Evolutionary conservation across 2,329 filamentous ascomycete genomes (phyloP).

Genomic region (Fonsecaea multimorphosa): DNA sequence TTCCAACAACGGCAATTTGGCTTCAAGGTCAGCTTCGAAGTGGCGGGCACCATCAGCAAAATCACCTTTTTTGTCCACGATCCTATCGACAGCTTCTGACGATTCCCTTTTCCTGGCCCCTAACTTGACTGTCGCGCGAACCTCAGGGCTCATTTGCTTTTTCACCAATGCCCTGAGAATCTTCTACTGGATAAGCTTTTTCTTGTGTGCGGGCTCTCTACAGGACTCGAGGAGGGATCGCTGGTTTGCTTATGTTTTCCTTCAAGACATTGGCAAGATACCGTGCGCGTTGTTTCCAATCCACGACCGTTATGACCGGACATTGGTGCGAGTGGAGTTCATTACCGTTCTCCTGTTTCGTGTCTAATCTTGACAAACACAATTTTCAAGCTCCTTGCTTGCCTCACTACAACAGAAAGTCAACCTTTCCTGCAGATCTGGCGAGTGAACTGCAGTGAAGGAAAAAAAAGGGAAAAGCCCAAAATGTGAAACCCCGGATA

Average conservation of each 20-base stretch:
- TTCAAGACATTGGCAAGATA: slow-evolving; percentile 6
- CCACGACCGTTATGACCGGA: slow-evolving; percentile 28
- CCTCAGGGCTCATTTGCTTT: slow-evolving; percentile 3
- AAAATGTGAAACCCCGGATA: background rate
- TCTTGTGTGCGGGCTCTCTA: slow-evolving; percentile 10
- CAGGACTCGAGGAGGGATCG: slow-evolving; percentile 11
- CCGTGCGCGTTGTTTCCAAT: slow-evolving; percentile 8
- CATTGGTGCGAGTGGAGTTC: slow-evolving; percentile 28
- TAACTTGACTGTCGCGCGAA: slow-evolving; percentile 3
- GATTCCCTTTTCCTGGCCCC: slow-evolving; percentile 7
- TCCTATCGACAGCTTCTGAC: slow-evolving; percentile 17
- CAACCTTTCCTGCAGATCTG: background rate
- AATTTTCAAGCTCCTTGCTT: slow-evolving; percentile 5
- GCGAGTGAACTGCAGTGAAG: background rate
- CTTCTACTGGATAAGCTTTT: slow-evolving; percentile 20
- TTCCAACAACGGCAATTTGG: slow-evolving; percentile 18
- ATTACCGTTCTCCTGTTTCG: slow-evolving; percentile 12
- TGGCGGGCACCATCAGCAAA: slow-evolving; percentile 13
- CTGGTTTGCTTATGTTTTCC: slow-evolving; percentile 7
- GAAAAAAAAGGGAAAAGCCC: background rate
- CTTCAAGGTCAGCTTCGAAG: slow-evolving; percentile 5
- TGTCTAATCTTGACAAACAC: slow-evolving; percentile 8
- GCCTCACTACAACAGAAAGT: background rate
- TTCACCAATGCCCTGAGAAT: slow-evolving; percentile 13
- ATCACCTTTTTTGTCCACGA: slow-evolving; percentile 6